These are phyloP conservation scores for Globisporangium canariense DNA, from an alignment of 352 stramenopile species.

Conservation along the genomic window DNA sequence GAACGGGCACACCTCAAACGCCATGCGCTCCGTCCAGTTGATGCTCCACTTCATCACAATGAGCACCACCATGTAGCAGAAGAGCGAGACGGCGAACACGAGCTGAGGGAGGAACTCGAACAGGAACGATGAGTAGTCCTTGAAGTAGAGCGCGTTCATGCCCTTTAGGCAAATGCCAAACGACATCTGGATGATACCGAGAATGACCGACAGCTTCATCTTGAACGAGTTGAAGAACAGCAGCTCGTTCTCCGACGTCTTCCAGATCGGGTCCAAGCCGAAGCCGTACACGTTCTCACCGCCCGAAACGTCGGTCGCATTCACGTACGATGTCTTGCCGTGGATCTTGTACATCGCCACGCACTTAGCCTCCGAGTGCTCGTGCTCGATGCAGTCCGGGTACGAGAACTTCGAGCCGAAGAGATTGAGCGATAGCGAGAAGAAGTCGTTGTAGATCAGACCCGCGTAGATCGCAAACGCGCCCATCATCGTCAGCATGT, in stretches of 20 bases:
- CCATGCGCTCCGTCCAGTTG: slow-evolving; percentile 96
- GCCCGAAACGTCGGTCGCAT: slow-evolving; percentile 71
- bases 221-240: slow-evolving; percentile 99
- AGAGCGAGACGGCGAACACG: slow-evolving; percentile 95
- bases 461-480: slow-evolving; percentile 98
- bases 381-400: slow-evolving; percentile 65
- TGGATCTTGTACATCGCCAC: slow-evolving; percentile 75
- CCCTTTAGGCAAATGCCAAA: slow-evolving; percentile 96
- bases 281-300: slow-evolving; percentile 95
- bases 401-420: slow-evolving; percentile 96
- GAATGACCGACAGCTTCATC: slow-evolving; percentile 99
- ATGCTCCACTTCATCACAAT: slow-evolving; percentile 99
- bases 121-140: slow-evolving; percentile 93
- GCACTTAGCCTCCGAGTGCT: slow-evolving; percentile 51
- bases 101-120: slow-evolving; percentile 98
- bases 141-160: slow-evolving; percentile 96
- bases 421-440: slow-evolving; percentile 96
- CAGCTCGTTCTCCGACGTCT: slow-evolving; percentile 96
- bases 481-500: slow-evolving; percentile 99
- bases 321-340: slow-evolving; percentile 66
- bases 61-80: slow-evolving; percentile 99
- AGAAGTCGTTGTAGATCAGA: slow-evolving; percentile 99
- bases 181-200: slow-evolving; percentile 99
- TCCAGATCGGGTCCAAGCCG: slow-evolving; percentile 98
- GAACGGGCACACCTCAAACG: slow-evolving; percentile 88